A percentile compares a stretch with the other conserved stretches of the same genome.
Conservation (phyloP, 2,329 filamentous ascomycete species). For the Venturia oleaginea region DNA sequence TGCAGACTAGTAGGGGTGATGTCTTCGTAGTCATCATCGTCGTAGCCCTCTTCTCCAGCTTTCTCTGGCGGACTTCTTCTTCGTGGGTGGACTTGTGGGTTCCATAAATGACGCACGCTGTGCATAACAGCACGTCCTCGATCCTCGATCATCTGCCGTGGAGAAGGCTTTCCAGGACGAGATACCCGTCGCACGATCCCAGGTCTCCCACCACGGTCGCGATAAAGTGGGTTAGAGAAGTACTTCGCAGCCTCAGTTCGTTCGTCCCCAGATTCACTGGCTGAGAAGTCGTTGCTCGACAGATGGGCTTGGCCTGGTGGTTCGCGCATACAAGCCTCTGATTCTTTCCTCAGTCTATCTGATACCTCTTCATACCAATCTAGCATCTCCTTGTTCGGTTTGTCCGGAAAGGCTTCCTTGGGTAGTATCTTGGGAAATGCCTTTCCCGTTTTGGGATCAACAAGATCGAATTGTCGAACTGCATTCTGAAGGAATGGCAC, state of each 20-base stretch:
- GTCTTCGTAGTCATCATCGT: slow-evolving; percentile 13
- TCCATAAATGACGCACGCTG: slow-evolving; percentile 13
- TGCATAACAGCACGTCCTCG: slow-evolving; percentile 26
- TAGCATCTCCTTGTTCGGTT: slow-evolving; percentile 71
- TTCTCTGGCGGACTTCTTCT: slow-evolving; percentile 8
- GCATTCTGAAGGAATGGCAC: slow-evolving; percentile 74
- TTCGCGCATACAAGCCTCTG: slow-evolving; percentile 23
- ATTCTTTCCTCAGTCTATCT: slow-evolving; percentile 58
- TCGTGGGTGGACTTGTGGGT: slow-evolving; percentile 3
- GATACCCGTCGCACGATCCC: slow-evolving; percentile 33
- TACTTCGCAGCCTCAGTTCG: slow-evolving; percentile 36
- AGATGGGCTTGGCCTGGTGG: neutral
- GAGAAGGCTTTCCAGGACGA: slow-evolving; percentile 20
- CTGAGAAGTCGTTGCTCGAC: slow-evolving; percentile 17
- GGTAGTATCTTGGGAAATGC: slow-evolving; percentile 53
- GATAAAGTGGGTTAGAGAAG: slow-evolving; percentile 41
- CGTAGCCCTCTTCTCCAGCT: slow-evolving; percentile 1
- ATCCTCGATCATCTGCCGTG: slow-evolving; percentile 22
- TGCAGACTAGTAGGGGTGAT: slow-evolving; percentile 9
- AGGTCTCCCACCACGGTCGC: slow-evolving; percentile 35
- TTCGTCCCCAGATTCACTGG: slow-evolving; percentile 32
- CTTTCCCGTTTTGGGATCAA: slow-evolving; percentile 56
- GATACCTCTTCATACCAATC: slow-evolving; percentile 77
- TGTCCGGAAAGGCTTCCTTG: slow-evolving; percentile 59
- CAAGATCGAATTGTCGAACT: slow-evolving; percentile 66